Conservation (phyloP, 306 rosid species). For the Casuarina cunninghamiana region DNA sequence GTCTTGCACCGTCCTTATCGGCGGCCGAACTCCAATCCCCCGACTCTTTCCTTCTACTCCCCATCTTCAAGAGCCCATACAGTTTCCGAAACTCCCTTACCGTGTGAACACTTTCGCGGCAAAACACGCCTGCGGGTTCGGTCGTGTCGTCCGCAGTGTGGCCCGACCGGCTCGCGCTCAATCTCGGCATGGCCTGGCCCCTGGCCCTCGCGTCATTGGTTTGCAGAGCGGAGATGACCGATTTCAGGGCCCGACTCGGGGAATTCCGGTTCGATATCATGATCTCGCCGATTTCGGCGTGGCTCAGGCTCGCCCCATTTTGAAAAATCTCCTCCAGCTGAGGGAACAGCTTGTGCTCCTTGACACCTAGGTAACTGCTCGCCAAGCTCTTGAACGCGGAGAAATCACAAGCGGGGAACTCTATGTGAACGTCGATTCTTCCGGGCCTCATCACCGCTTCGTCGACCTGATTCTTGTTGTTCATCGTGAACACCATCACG, state of each 20-base stretch:
- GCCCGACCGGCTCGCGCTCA: constrained; percentile 52
- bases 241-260: constrained; percentile 81
- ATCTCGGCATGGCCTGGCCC: constrained; percentile 14
- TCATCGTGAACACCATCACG: constrained; percentile 83
- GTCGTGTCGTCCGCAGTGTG: constrained; percentile 33
- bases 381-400: constrained; percentile 77
- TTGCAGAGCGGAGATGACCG: constrained; percentile 78
- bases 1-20: constrained; percentile 39
- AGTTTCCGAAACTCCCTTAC: constrained; percentile 74
- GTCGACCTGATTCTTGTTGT: constrained; percentile 53
- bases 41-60: constrained; percentile 63
- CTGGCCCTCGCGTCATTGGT: constrained; percentile 23
- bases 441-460: constrained; percentile 73
- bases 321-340: constrained; percentile 82
- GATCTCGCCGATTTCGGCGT: constrained; percentile 81
- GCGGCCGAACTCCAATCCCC: constrained; percentile 31
- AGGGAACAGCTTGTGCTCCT: constrained; percentile 88
- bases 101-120: constrained; percentile 63
- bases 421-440: constrained; percentile 77
- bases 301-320: constrained; percentile 63
- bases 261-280: constrained; percentile 87
- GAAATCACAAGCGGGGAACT: constrained; percentile 81
- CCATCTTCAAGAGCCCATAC: constrained; percentile 78
- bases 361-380: constrained; percentile 63
- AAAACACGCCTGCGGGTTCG: constrained; percentile 37